phyloP scores from a whole-genome alignment of 2,329 filamentous ascomycete species.

The Cordyceps militaris region DNA sequence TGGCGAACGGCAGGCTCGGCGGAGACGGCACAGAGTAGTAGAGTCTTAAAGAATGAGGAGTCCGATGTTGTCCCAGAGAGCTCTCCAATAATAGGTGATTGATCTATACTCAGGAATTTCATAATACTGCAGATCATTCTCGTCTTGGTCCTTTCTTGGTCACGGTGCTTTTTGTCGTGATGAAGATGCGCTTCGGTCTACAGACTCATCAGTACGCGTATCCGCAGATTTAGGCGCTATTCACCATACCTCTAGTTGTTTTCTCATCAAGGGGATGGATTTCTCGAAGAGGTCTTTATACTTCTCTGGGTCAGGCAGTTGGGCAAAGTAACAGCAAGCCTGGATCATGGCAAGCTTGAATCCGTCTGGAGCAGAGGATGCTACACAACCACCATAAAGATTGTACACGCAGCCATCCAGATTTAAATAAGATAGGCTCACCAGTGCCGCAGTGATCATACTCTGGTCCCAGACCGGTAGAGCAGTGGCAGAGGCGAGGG shows the following conservation, averaged over 20 bases:
- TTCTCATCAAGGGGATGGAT: constrained; percentile 49
- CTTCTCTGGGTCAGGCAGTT: constrained; percentile 38
- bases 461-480: constrained; percentile 52
- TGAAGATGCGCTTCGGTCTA: constrained; percentile 6
- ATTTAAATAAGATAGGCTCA: constrained; percentile 56
- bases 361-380: constrained; percentile 46
- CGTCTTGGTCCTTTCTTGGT: constrained; percentile 12
- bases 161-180: constrained; percentile 12
- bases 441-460: constrained; percentile 59
- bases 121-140: constrained; percentile 37
- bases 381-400: constrained; percentile 50
- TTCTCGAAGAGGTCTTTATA: constrained; percentile 50
- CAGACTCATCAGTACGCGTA: background rate
- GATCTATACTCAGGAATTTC: constrained; percentile 50
- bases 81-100: constrained; percentile 25
- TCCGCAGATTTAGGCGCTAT: background rate
- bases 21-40: constrained; percentile 48
- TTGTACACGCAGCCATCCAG: constrained; percentile 51
- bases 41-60: constrained; percentile 38
- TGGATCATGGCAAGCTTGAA: constrained; percentile 59
- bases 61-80: constrained; percentile 20
- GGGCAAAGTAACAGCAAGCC: constrained; percentile 56
- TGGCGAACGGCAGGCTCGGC: constrained; percentile 42
- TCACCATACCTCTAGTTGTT: constrained; percentile 46
- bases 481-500: constrained; percentile 36